Conservation (phyloP, 179 eudicot species). For the Beta corolliflora region DNA sequence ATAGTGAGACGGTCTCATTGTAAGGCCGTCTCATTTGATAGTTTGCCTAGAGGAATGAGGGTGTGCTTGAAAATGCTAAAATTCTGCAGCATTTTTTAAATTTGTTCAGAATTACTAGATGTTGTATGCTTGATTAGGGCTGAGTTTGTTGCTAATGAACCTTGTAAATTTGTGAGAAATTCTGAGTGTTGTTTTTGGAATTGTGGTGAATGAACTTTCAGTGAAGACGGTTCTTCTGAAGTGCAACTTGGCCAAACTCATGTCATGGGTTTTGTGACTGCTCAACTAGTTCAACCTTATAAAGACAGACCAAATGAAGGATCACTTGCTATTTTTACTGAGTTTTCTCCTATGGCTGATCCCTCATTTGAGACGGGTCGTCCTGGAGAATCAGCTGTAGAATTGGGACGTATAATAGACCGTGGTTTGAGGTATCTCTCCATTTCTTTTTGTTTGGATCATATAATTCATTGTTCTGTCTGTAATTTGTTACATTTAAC, state of each 20-base stretch:
- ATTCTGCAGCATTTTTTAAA: too few relatives aligned
- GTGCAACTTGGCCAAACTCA: slow-evolving; percentile 93
- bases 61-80: too few relatives aligned
- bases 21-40: too few relatives aligned
- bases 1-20: too few relatives aligned
- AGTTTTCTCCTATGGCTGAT: slow-evolving; percentile 96
- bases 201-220: slow-evolving; percentile 35
- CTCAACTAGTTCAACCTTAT: slow-evolving; percentile 80
- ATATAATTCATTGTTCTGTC: neutral
- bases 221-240: slow-evolving; percentile 91
- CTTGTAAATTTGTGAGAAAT: too few relatives aligned
- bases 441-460: neutral
- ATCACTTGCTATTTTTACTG: slow-evolving; percentile 69
- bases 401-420: slow-evolving; percentile 85
- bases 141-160: too few relatives aligned
- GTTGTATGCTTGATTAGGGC: too few relatives aligned
- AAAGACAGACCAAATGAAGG: slow-evolving; percentile 91
- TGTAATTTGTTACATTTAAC: neutral
- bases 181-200: too few relatives aligned
- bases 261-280: slow-evolving; percentile 79
- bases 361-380: slow-evolving; percentile 86
- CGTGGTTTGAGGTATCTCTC: slow-evolving; percentile 69
- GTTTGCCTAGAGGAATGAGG: too few relatives aligned
- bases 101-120: too few relatives aligned
- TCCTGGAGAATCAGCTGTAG: slow-evolving; percentile 80